A percentile compares a stretch with the other conserved stretches of the same genome.
Evolutionary conservation across 2,329 filamentous ascomycete genomes (phyloP).

Genomic region (Sclerotinia spermophila): DNA sequence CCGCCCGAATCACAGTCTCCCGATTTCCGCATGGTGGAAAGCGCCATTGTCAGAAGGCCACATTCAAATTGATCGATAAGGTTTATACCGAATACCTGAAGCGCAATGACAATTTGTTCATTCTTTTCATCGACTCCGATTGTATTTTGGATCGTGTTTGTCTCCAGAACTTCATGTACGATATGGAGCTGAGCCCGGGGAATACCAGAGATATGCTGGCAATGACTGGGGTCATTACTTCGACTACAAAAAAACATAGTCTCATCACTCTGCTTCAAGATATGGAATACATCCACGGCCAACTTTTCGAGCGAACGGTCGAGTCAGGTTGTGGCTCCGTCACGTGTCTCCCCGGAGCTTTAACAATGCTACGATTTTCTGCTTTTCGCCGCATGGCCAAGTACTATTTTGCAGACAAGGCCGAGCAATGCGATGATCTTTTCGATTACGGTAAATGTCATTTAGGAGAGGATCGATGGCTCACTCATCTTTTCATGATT

Average conservation of each 20-base stretch:
- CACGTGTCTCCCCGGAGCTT: slow-evolving; percentile 89
- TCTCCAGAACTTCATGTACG: slow-evolving; percentile 96
- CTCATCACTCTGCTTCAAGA: slow-evolving; percentile 92
- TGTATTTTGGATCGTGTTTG: slow-evolving; percentile 90
- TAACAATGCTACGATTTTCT: slow-evolving; percentile 93
- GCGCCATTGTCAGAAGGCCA: slow-evolving; percentile 87
- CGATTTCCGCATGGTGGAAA: slow-evolving; percentile 93
- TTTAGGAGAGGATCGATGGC: slow-evolving; percentile 91
- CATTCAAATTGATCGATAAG: slow-evolving; percentile 89
- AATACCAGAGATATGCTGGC: slow-evolving; percentile 91
- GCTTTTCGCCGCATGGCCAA: slow-evolving; percentile 96
- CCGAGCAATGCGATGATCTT: slow-evolving; percentile 89
- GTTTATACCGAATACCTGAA: slow-evolving; percentile 85
- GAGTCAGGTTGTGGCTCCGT: slow-evolving; percentile 93
- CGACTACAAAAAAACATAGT: slow-evolving; percentile 82
- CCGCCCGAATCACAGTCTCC: slow-evolving; percentile 82
- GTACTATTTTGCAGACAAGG: slow-evolving; percentile 97
- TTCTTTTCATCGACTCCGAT: slow-evolving; percentile 96
- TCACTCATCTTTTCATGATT: slow-evolving; percentile 99
- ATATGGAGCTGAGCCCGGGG: slow-evolving; percentile 95
- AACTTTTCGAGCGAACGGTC: slow-evolving; percentile 91
- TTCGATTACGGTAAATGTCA: slow-evolving; percentile 98
- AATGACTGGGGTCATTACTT: slow-evolving; percentile 97
- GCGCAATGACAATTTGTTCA: slow-evolving; percentile 86
- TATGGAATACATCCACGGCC: slow-evolving; percentile 97